These are phyloP conservation scores for Lentinula sp. DNA, from an alignment of 768 basidiomycete species.

Conservation along the genomic window DNA sequence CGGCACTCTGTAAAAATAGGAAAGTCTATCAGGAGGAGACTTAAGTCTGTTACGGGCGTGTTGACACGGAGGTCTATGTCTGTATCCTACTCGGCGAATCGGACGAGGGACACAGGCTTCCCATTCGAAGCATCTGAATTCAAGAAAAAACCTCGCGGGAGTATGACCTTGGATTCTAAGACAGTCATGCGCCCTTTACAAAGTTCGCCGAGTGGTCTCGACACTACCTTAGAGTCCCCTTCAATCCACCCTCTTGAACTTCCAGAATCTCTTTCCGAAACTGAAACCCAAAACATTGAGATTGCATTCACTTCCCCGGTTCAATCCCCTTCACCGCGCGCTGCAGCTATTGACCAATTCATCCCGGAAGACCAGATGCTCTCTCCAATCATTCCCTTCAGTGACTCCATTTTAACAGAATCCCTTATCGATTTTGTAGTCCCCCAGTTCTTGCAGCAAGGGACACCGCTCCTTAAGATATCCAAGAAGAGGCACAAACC, in stretches of 20 bases:
- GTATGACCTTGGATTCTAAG: neutral
- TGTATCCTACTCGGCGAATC: neutral
- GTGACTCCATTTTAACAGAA: constrained; percentile 1
- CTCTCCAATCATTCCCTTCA: neutral
- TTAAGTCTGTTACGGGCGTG: neutral
- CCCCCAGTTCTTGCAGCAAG: constrained; percentile 51
- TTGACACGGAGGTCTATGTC: neutral
- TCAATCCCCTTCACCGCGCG: neutral
- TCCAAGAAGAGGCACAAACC: constrained; percentile 71
- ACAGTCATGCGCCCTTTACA: neutral
- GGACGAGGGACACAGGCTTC: neutral
- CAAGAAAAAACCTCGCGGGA: neutral
- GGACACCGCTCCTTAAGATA: constrained; percentile 79
- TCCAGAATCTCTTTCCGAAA: neutral
- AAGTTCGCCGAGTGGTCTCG: neutral
- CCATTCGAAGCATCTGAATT: neutral
- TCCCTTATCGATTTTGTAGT: constrained; percentile 33
- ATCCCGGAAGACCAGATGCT: neutral
- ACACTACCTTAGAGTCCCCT: neutral
- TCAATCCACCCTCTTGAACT: neutral
- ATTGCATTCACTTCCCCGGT: neutral
- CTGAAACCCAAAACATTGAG: neutral
- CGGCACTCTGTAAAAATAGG: neutral
- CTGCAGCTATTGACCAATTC: neutral
- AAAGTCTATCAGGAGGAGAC: neutral